A percentile compares a stretch with the other conserved stretches of the same genome.
phyloP scores from a whole-genome alignment of 1,284 basidiomycete species.

The Sporisorium sorghi region DNA sequence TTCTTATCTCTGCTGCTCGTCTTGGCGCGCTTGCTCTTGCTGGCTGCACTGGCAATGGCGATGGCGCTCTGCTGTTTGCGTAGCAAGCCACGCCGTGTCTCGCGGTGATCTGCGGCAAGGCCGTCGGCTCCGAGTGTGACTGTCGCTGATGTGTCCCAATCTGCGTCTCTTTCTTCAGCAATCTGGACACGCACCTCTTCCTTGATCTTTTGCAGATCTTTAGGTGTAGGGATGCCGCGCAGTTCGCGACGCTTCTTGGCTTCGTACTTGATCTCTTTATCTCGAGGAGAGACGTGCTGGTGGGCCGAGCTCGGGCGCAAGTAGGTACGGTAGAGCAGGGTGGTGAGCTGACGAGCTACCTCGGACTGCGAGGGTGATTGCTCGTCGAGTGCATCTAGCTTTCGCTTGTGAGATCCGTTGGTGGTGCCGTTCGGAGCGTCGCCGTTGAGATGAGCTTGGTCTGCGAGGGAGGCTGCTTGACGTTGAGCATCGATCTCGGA shows the following conservation, averaged over 20 bases:
- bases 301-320: slow-evolving; percentile 60
- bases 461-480: slow-evolving; percentile 2
- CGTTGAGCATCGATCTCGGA: slow-evolving; percentile 26
- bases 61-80: slow-evolving; percentile 45
- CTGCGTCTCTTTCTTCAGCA: slow-evolving; percentile 66
- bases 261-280: slow-evolving; percentile 66
- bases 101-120: slow-evolving; percentile 27
- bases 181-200: slow-evolving; percentile 65
- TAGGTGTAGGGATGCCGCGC: slow-evolving; percentile 69
- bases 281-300: slow-evolving; percentile 69
- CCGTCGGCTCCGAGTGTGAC: slow-evolving; percentile 35
- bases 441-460: slow-evolving; percentile 17
- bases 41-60: slow-evolving; percentile 30
- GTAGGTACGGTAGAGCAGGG: slow-evolving; percentile 56
- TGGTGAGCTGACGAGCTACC: slow-evolving; percentile 32
- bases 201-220: slow-evolving; percentile 67
- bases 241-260: slow-evolving; percentile 52
- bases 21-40: slow-evolving; percentile 45
- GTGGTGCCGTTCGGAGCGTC: slow-evolving; percentile 16
- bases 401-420: slow-evolving; percentile 41
- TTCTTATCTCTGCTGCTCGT: slow-evolving; percentile 44
- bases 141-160: slow-evolving; percentile 47
- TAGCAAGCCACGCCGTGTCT: slow-evolving; percentile 52
- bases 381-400: slow-evolving; percentile 29
- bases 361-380: slow-evolving; percentile 9